Evolutionary conservation across 306 rosid genomes (phyloP).

Genomic region (Albizia julibrissin): DNA sequence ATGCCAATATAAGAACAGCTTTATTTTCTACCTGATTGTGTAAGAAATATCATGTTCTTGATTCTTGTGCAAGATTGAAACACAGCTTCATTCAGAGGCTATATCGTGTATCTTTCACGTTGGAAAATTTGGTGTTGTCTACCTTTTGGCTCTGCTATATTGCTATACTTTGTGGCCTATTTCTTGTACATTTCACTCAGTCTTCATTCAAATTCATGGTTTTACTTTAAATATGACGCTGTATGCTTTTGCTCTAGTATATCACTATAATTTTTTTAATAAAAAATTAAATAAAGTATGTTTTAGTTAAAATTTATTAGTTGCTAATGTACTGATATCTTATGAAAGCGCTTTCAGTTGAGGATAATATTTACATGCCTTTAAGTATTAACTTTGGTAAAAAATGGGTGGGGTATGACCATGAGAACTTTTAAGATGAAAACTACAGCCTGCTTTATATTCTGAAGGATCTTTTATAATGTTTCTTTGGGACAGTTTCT

Average conservation of each 20-base stretch:
- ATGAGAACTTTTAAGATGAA: not conserved
- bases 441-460: not conserved
- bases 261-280: not conserved
- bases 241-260: not conserved
- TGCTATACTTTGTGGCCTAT: not conserved
- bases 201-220: not conserved
- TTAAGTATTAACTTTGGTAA: not conserved
- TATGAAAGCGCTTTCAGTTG: not conserved
- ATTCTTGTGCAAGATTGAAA: conserved; percentile 9
- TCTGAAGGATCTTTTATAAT: not conserved
- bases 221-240: not conserved
- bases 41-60: not conserved
- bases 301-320: not conserved
- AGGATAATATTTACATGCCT: not conserved
- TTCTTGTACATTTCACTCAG: not conserved
- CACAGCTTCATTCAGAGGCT: not conserved
- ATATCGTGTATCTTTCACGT: not conserved
- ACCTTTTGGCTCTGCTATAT: not conserved
- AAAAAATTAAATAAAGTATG: too few relatives aligned
- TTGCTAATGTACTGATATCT: not conserved
- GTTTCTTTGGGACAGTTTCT: not conserved
- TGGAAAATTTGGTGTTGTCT: not conserved
- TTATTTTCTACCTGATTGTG: not conserved
- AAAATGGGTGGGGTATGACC: not conserved
- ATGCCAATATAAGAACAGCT: not conserved